These are phyloP conservation scores for Hymenotorrendiella dingleyae DNA, from an alignment of 2,329 filamentous ascomycete species.

Conservation along the genomic window DNA sequence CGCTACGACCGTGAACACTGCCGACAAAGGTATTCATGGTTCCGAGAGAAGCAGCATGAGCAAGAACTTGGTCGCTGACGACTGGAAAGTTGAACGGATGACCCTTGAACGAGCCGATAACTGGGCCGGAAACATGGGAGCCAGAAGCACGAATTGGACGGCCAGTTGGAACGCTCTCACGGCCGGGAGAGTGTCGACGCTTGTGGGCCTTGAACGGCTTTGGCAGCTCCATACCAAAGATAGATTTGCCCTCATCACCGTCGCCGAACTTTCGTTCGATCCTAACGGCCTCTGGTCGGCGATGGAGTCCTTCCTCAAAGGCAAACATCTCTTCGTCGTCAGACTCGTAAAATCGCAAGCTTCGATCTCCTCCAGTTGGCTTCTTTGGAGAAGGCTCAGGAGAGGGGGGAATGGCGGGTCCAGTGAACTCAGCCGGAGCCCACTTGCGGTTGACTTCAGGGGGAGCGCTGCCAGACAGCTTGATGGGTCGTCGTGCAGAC, in stretches of 20 bases:
- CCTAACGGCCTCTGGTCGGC: not conserved
- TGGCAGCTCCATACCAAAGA: too few relatives aligned
- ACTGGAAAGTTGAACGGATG: slow-evolving; percentile 46
- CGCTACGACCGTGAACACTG: slow-evolving; percentile 34
- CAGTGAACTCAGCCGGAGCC: too few relatives aligned
- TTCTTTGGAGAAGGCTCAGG: not conserved
- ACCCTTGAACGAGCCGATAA: slow-evolving; percentile 51
- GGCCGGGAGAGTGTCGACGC: slow-evolving; percentile 19
- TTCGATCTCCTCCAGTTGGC: not conserved
- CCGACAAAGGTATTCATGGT: slow-evolving; percentile 47
- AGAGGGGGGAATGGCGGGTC: too few relatives aligned
- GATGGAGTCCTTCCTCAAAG: not conserved
- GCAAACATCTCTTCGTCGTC: slow-evolving; percentile 1
- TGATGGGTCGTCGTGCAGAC: not conserved
- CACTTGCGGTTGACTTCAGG: not conserved
- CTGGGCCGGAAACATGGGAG: too few relatives aligned
- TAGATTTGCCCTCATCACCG: too few relatives aligned
- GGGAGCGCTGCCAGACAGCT: not conserved
- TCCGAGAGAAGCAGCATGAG: slow-evolving; percentile 42
- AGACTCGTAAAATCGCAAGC: not conserved
- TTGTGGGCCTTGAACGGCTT: too few relatives aligned
- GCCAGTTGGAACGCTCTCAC: slow-evolving; percentile 9
- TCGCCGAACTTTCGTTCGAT: too few relatives aligned
- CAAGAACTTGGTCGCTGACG: slow-evolving; percentile 44
- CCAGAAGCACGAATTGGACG: slow-evolving; percentile 6